These are phyloP conservation scores for Nemania diffusa DNA, from an alignment of 2,329 filamentous ascomycete species.

Conservation along the genomic window DNA sequence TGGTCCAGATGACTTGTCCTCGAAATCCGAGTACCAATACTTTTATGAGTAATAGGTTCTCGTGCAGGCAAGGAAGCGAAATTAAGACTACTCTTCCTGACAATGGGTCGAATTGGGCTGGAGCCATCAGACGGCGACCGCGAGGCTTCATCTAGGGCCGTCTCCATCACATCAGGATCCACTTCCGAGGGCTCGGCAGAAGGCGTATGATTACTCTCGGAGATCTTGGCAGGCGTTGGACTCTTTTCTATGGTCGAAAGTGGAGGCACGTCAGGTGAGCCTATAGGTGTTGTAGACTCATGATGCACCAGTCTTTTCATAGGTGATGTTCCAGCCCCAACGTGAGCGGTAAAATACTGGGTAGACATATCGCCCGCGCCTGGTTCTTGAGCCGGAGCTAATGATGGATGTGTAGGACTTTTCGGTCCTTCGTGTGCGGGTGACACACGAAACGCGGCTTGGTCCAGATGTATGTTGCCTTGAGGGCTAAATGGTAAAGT, in stretches of 20 bases:
- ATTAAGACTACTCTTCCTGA: constrained; percentile 93
- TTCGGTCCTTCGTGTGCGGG: constrained; percentile 32
- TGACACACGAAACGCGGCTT: constrained; percentile 40
- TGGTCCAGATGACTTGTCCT: constrained; percentile 82
- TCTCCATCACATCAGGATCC: constrained; percentile 43
- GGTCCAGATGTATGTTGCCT: constrained; percentile 34
- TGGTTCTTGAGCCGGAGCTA: constrained; percentile 38
- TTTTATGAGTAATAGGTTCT: constrained; percentile 89
- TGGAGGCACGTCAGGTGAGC: constrained; percentile 42
- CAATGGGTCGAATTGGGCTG: constrained; percentile 77
- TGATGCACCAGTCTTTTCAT: constrained; percentile 34
- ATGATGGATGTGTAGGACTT: constrained; percentile 38
- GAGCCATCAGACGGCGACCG: constrained; percentile 74
- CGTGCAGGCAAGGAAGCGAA: constrained; percentile 93
- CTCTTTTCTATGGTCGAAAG: constrained; percentile 32
- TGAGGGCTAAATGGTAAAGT: constrained; percentile 42
- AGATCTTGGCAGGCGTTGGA: constrained; percentile 29
- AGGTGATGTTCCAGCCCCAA: constrained; percentile 35
- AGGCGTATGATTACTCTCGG: constrained; percentile 28
- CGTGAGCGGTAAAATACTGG: constrained; percentile 46
- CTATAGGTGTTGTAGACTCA: constrained; percentile 50
- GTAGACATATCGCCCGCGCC: constrained; percentile 40
- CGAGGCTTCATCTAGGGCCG: constrained; percentile 43
- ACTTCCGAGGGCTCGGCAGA: constrained; percentile 35
- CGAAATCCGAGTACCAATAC: constrained; percentile 77